Evolutionary conservation across 108 stramenopile species (phyloP).

Genomic region (Mayamaea pseudoterrestris): DNA sequence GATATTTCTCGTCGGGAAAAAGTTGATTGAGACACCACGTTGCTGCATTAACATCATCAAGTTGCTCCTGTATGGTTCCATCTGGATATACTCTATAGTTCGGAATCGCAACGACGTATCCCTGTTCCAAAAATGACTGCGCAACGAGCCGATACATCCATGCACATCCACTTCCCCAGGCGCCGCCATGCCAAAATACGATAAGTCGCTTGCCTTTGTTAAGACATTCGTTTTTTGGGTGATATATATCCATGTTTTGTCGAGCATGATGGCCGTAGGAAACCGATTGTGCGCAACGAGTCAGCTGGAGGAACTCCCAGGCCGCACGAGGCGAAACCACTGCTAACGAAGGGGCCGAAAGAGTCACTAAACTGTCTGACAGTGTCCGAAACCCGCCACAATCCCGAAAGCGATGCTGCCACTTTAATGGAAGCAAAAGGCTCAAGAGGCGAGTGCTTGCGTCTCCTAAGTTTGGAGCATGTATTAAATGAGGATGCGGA

Average conservation of each 20-base stretch:
- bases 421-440: conserved; percentile 25
- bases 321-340: conserved; percentile 24
- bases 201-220: no score
- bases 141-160: conserved; percentile 73
- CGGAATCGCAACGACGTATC: conserved; percentile 48
- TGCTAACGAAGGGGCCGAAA: conserved; percentile 23
- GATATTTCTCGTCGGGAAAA: conserved; percentile 23
- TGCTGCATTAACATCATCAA: conserved; percentile 38
- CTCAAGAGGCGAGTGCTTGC: conserved; percentile 37
- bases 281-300: conserved; percentile 4
- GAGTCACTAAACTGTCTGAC: conserved; percentile 28
- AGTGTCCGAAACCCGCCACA: conserved; percentile 40
- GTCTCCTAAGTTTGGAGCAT: conserved; percentile 25
- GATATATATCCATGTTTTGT: conserved; percentile 3
- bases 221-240: no score
- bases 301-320: conserved; percentile 18
- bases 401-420: conserved; percentile 52
- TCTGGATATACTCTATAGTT: conserved; percentile 73
- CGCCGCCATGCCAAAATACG: conserved; percentile 67
- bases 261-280: background rate
- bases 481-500: conserved; percentile 46
- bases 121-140: conserved; percentile 32
- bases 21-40: conserved; percentile 5
- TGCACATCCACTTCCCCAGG: conserved; percentile 68
- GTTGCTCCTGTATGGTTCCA: conserved; percentile 36